These are phyloP conservation scores for Cinnamomum chago DNA, from an alignment of 164 flowering plant species.

Conservation along the genomic window DNA sequence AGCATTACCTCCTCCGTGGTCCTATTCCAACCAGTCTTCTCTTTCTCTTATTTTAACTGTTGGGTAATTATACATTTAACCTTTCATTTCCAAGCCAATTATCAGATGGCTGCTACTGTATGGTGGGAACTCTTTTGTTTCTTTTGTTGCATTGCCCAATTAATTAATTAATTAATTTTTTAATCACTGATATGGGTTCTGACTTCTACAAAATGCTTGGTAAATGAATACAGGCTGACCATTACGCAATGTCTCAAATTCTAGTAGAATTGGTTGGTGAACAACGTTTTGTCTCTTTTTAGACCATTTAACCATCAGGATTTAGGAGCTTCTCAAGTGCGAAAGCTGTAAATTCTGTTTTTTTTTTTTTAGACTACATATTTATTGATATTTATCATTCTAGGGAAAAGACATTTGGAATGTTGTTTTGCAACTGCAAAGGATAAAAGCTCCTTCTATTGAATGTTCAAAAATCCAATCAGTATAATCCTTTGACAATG, in stretches of 20 bases:
- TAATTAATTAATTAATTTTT: too few species aligned
- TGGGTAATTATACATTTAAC: too few species aligned
- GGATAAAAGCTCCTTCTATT: neutral
- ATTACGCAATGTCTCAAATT: too few species aligned
- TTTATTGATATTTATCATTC: too few species aligned
- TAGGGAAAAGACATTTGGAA: neutral
- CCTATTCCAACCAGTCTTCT: too few species aligned
- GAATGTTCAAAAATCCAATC: neutral
- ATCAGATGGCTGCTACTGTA: neutral
- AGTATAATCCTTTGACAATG: neutral
- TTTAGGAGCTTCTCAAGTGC: neutral
- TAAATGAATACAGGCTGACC: neutral
- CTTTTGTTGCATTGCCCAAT: neutral
- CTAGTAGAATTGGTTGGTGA: neutral
- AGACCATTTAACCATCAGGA: too few species aligned
- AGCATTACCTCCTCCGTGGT: neutral
- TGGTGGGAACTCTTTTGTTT: neutral
- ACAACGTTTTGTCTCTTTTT: neutral
- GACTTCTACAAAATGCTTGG: neutral
- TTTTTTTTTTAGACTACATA: neutral
- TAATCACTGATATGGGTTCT: neutral
- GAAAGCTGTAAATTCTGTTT: neutral
- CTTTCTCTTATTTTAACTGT: too few species aligned
- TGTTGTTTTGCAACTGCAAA: too few species aligned
- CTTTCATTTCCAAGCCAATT: neutral